Evolutionary conservation across 441 rosid genomes (phyloP).

Genomic region (Macaranga tanarius): DNA sequence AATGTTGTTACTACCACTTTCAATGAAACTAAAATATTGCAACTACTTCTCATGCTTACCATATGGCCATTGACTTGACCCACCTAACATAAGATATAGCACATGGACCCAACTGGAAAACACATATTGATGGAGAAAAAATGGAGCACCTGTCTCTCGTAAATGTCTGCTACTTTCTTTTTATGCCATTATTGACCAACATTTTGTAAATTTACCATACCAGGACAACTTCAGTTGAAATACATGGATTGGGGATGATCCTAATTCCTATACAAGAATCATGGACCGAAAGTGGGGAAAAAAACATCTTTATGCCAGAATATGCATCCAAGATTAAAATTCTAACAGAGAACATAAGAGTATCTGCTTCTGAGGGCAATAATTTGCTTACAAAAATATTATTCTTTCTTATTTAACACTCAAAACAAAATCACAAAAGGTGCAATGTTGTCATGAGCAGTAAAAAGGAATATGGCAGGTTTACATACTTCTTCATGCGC

Average conservation of each 20-base stretch:
- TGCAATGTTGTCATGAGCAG: conserved; percentile 8
- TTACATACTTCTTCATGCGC: conserved; percentile 27
- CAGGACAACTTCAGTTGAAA: not conserved
- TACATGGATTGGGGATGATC: not conserved
- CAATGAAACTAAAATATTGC: no score
- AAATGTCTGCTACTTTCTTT: not conserved
- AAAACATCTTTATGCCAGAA: no score
- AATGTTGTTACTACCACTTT: no score
- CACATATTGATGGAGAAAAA: not conserved
- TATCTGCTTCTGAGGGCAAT: conserved; percentile 17
- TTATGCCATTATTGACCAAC: not conserved
- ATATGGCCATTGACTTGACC: not conserved
- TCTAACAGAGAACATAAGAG: not conserved
- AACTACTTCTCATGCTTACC: not conserved
- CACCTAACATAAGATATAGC: not conserved
- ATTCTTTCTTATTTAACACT: conserved; percentile 32
- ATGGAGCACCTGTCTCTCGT: not conserved
- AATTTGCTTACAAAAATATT: conserved; percentile 21
- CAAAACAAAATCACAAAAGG: not conserved
- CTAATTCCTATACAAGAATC: not conserved
- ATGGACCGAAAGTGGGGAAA: no score
- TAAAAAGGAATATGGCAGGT: conserved; percentile 2
- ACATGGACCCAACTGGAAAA: conserved; percentile 1
- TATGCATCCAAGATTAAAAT: not conserved
- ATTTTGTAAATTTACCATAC: not conserved